Evolutionary conservation across 2,329 filamentous ascomycete species (phyloP).

Genomic region (Coccinonectria pachysandricola): DNA sequence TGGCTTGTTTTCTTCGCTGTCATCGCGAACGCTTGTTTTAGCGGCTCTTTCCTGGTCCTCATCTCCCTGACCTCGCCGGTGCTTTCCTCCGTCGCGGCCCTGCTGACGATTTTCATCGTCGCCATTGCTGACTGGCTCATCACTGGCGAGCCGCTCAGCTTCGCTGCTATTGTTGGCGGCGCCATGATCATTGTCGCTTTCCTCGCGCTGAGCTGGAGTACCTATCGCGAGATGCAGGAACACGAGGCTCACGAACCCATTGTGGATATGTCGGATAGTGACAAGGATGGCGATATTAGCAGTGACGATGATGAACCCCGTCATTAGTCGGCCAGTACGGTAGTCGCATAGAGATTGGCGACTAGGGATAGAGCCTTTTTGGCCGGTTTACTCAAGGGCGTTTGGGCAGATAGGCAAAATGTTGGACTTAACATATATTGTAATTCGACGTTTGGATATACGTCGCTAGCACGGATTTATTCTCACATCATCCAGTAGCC

Average conservation of each 20-base stretch:
- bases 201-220: slow-evolving; percentile 77
- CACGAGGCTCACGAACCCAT: slow-evolving; percentile 53
- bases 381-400: too few relatives aligned
- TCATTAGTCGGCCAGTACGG: too few relatives aligned
- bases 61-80: slow-evolving; percentile 91
- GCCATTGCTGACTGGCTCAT: slow-evolving; percentile 83
- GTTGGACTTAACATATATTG: too few relatives aligned
- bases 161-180: slow-evolving; percentile 72
- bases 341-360: too few relatives aligned
- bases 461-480: slow-evolving; percentile 1
- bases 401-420: too few relatives aligned
- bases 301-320: slow-evolving; percentile 21
- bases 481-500: neutral
- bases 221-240: slow-evolving; percentile 86
- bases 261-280: slow-evolving; percentile 36
- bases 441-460: slow-evolving; percentile 6
- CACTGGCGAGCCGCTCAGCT: slow-evolving; percentile 65
- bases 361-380: too few relatives aligned
- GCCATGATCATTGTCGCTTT: slow-evolving; percentile 83
- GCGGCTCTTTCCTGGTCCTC: slow-evolving; percentile 82
- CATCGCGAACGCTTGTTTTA: slow-evolving; percentile 81
- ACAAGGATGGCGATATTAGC: slow-evolving; percentile 34
- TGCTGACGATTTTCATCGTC: slow-evolving; percentile 94
- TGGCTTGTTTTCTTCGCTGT: slow-evolving; percentile 74
- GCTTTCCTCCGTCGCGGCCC: slow-evolving; percentile 79